Base-by-base conservation (phyloP, 129 eudicot species). In the Glebionis coronaria region DNA sequence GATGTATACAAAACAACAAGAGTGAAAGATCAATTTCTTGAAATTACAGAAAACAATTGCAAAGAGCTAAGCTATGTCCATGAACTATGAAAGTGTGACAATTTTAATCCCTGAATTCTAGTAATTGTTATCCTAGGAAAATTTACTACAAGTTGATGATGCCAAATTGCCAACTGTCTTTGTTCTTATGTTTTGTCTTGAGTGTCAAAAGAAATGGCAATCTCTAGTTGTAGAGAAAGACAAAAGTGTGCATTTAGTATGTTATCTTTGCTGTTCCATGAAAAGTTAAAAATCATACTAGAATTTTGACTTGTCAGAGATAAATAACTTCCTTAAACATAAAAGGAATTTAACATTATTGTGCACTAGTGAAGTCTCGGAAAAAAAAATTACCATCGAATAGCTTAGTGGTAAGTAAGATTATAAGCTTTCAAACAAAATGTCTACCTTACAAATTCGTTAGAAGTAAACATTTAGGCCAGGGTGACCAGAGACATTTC, bases 1-100 rank as follows among this genome's bases (percentile, higher is more conserved):
- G 68, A 74, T 74, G 79, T 68, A 42, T 66, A 74, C 79, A 67
- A 74, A 46, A 74, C 79, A 74, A 66, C 79, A 57, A 67, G 11
- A 31, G 50, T 66, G 68, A 66, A 66, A 58, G 79, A 20, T 49
- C 58, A 47, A 57, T 66, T 74, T 57, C 62, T 57, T 65, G 46
- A 20, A 3, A 31, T 31, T 47, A 46, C 79, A 73, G 72, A 51
- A 65, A 66, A 31, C 40, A 31, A 25, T 65, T 74, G 20, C 3
- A 56, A 46, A 56, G 44, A 15, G 52, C 46, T 59, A 35, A 28
- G 57, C 56, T 12, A 25, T 13, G 31, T 73, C 60, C 75, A 53
- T 71, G n/a, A 45, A 50, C 61, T 21, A 21, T 20, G 1, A 12
- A 47, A 58, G 5, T 27, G 47, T 71, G 49, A 16, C 49, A 49